Conservation (phyloP, 352 stramenopile genomes). For the Pythium brachiatum region DNA sequence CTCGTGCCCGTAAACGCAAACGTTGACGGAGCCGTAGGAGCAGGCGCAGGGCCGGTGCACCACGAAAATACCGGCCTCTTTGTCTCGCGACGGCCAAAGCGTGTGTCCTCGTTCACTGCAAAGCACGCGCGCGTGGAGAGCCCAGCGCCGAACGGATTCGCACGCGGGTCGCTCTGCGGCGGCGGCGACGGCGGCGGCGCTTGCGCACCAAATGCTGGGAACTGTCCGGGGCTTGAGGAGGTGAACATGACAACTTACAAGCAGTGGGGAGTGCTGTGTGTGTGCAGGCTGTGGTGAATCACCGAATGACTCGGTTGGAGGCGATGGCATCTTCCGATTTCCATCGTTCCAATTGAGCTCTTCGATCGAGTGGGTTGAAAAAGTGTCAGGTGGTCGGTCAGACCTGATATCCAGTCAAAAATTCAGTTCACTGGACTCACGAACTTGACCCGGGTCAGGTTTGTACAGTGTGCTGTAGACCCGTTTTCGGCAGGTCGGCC, state of each 20-base stretch:
- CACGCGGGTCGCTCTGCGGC: not conserved
- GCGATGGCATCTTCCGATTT: not conserved
- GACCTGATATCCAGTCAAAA: conserved; percentile 12
- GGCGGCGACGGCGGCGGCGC: not conserved
- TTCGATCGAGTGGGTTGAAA: not conserved
- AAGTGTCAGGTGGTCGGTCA: not conserved
- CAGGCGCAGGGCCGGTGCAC: not conserved
- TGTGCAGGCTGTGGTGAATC: not conserved
- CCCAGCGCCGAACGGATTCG: conserved; percentile 7
- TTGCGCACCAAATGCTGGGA: not conserved
- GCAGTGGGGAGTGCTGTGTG: not conserved
- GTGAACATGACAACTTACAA: not conserved
- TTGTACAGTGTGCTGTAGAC: not conserved
- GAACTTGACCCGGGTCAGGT: not conserved
- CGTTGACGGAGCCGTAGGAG: not conserved
- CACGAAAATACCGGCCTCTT: conserved; percentile 7
- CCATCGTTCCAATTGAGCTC: not conserved
- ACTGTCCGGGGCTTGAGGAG: too few relatives aligned
- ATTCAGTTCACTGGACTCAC: not conserved
- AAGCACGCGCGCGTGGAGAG: conserved; percentile 16
- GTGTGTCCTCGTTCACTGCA: conserved; percentile 15
- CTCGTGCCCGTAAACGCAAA: not conserved
- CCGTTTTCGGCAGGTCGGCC: not conserved
- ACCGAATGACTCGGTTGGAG: not conserved
- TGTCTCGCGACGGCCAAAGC: not conserved